Evolutionary conservation across 2,329 filamentous ascomycete species (phyloP).

Genomic region (Fulvia fulva): DNA sequence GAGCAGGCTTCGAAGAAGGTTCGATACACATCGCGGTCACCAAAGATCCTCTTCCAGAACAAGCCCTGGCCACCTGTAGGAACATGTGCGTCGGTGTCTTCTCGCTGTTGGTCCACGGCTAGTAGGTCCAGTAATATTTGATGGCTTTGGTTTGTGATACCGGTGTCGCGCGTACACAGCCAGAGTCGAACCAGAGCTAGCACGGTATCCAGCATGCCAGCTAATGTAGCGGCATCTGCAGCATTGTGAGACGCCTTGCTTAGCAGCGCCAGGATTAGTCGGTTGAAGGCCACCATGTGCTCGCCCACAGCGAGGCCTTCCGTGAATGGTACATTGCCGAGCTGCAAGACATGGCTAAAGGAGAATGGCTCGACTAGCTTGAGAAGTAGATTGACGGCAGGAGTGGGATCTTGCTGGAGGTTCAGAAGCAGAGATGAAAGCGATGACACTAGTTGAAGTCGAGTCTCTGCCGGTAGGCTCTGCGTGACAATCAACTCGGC

Average conservation of each 20-base stretch:
- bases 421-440: slow-evolving; percentile 50
- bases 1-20: slow-evolving; percentile 55
- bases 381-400: slow-evolving; percentile 51
- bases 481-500: slow-evolving; percentile 45
- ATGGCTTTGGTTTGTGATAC: slow-evolving; percentile 52
- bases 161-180: slow-evolving; percentile 54
- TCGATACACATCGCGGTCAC: slow-evolving; percentile 56
- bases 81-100: slow-evolving; percentile 19
- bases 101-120: slow-evolving; percentile 44
- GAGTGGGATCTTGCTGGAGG: slow-evolving; percentile 56
- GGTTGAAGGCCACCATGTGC: slow-evolving; percentile 48
- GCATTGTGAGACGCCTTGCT: slow-evolving; percentile 51
- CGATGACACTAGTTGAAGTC: slow-evolving; percentile 41
- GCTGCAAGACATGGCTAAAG: slow-evolving; percentile 46
- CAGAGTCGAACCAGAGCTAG: slow-evolving; percentile 54
- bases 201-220: slow-evolving; percentile 53
- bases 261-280: slow-evolving; percentile 53
- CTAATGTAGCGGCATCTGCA: slow-evolving; percentile 56
- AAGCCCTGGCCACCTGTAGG: slow-evolving; percentile 45
- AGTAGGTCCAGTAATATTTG: slow-evolving; percentile 52
- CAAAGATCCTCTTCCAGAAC: slow-evolving; percentile 60
- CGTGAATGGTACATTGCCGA: slow-evolving; percentile 43
- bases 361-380: slow-evolving; percentile 48
- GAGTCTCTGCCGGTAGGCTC: slow-evolving; percentile 37
- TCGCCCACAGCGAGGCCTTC: slow-evolving; percentile 51